Percentiles rank a stretch among this genome's conserved stretches.
These are phyloP conservation scores for Alloteropsis angusta DNA, from an alignment of 202 grass and related monocot genomes.

Conservation along the genomic window DNA sequence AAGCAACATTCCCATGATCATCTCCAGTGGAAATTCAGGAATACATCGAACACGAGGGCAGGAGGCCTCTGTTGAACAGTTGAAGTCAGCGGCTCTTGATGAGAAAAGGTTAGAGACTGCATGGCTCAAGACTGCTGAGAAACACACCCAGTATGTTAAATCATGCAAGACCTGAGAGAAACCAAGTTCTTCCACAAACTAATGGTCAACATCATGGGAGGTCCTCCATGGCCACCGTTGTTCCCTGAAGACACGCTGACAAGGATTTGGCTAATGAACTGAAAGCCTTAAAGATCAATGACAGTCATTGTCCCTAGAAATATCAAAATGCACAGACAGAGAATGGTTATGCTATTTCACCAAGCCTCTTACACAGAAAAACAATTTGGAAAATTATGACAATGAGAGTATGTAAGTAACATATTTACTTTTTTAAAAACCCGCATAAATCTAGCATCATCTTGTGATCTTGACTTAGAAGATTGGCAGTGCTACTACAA, in stretches of 20 bases:
- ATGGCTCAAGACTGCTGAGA: slow-evolving; percentile 72
- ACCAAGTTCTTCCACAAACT: slow-evolving; percentile 73
- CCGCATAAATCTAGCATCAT: background rate
- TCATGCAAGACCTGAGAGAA: slow-evolving; percentile 57
- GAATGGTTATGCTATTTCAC: slow-evolving; percentile 62
- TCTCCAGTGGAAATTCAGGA: slow-evolving; percentile 24
- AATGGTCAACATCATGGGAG: slow-evolving; percentile 33
- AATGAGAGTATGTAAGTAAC: slow-evolving; percentile 81
- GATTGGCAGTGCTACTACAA: background rate
- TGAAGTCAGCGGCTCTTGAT: slow-evolving; percentile 21
- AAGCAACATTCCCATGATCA: slow-evolving; percentile 6
- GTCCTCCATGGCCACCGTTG: slow-evolving; percentile 10
- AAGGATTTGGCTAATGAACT: slow-evolving; percentile 65
- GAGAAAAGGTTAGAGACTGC: slow-evolving; percentile 85
- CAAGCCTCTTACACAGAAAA: slow-evolving; percentile 83
- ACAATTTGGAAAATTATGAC: slow-evolving; percentile 50
- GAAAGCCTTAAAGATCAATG: slow-evolving; percentile 66
- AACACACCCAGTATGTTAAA: slow-evolving; percentile 30
- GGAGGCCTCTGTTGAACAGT: slow-evolving; percentile 19
- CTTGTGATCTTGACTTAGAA: background rate
- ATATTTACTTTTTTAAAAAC: slow-evolving; percentile 6
- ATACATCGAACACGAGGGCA: slow-evolving; percentile 24
- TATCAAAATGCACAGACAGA: slow-evolving; percentile 24
- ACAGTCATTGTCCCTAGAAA: slow-evolving; percentile 27
- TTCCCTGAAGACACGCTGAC: slow-evolving; percentile 37